phyloP scores from a whole-genome alignment of 2,329 filamentous ascomycete species.

The Colletotrichum eremochloae region DNA sequence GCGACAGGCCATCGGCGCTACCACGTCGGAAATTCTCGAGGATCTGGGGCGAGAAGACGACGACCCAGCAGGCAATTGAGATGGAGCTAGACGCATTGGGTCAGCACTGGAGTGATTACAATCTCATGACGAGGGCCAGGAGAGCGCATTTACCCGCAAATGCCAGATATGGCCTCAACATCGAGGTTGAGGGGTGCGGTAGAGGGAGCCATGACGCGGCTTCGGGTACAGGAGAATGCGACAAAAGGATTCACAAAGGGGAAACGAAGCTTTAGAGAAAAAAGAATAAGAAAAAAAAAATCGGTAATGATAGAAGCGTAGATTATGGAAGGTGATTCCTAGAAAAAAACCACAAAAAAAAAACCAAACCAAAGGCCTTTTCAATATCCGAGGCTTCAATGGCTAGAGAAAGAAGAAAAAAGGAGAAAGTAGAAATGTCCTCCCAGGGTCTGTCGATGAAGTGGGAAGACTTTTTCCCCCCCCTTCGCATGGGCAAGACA shows the following conservation, averaged over 20 bases:
- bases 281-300: not conserved
- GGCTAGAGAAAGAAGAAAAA: slow-evolving; percentile 12
- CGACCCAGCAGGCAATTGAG: slow-evolving; percentile 97
- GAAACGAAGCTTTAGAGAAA: not conserved
- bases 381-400: slow-evolving; percentile 11
- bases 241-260: slow-evolving; percentile 23
- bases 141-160: slow-evolving; percentile 76
- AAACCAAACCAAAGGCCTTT: not conserved
- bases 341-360: not conserved
- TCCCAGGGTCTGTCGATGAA: slow-evolving; percentile 21
- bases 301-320: not conserved
- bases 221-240: slow-evolving; percentile 18
- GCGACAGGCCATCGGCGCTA: slow-evolving; percentile 88
- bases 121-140: not conserved
- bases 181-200: slow-evolving; percentile 77
- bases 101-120: slow-evolving; percentile 10
- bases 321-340: slow-evolving; percentile 5
- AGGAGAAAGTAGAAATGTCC: slow-evolving; percentile 20
- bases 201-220: slow-evolving; percentile 65
- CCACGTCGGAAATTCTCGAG: slow-evolving; percentile 91
- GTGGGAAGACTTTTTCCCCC: slow-evolving; percentile 34
- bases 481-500: slow-evolving; percentile 11
- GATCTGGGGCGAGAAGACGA: slow-evolving; percentile 97
- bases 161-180: slow-evolving; percentile 91
- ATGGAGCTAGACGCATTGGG: slow-evolving; percentile 74